Base-by-base conservation (phyloP, 2,329 filamentous ascomycete species). In the Fusarium cicatricum region DNA sequence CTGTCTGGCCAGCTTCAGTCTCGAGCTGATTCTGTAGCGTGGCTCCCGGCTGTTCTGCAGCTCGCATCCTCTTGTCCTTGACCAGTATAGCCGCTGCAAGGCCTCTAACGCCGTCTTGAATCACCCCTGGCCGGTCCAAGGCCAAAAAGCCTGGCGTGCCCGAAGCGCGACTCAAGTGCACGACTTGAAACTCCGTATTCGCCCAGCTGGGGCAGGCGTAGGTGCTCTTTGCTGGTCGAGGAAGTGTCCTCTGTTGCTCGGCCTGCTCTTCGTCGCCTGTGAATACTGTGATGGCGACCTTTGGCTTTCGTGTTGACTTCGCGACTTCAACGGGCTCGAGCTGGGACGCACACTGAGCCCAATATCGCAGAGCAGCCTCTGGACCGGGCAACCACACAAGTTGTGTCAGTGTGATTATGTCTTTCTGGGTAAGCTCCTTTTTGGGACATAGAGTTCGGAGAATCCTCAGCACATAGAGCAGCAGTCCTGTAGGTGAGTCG, bases 381-480 rank as follows among this genome's bases (percentile, higher is more conserved):
- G 86, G 86, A 0, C 87, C 87, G 0, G 87, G 86, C 1, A 90
- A 72, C 88, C 87, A 90, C 17, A 85, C 82, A 23, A 89, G 73
- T 68, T 85, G 82, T 2, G 85, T 82, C 64, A 87, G 76, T 15
- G 84, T 85, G 53, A 90, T 77, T 19, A 90, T 76, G 49, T 89
- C 84, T 12, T 77, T 74, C 4, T 77, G 74, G 2, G 77, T 76
- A 44, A 85, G 76, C 14, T 75, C 72, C 50, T 76, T 71, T 52
- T 73, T 69, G 0, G 78, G 75, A 3, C 73, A 76, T 4, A 77
- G 68, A 2, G 75, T 71, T 14, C 77, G 75, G 45, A 86, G 70
- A 2, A 76, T 72, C 64, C 78, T 79, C 53, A 85, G 68, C 5
- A 85, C 76, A 57, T 84, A 81, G 26, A 84, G 80, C 9, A 88